Evolutionary conservation across 2,329 filamentous ascomycete species (phyloP).

Genomic region (Xylariaceae sp.): DNA sequence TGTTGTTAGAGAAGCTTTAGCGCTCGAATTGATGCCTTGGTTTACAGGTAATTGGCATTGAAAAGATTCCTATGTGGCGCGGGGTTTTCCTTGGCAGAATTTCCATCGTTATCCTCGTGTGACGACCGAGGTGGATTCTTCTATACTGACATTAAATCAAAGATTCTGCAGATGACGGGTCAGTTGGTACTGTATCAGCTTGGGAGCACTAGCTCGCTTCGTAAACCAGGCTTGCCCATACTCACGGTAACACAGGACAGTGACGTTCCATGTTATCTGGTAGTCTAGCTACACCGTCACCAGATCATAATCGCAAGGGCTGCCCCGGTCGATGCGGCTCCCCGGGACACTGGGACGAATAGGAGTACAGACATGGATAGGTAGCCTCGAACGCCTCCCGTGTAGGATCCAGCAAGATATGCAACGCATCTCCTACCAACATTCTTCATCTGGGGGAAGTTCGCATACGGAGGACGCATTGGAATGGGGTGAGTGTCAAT

Average conservation of each 20-base stretch:
- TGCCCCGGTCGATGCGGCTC: neutral
- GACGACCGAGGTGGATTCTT: neutral
- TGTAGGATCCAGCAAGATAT: neutral
- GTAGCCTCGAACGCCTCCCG: neutral
- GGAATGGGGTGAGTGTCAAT: no score
- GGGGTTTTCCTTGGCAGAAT: neutral
- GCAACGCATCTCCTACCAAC: neutral
- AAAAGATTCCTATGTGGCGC: neutral
- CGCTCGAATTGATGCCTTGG: conserved; percentile 8
- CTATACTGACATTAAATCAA: neutral
- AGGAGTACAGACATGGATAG: neutral
- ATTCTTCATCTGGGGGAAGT: no score
- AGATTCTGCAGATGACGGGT: neutral
- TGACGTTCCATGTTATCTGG: neutral
- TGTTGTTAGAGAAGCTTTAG: conserved; percentile 61
- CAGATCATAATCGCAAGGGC: neutral
- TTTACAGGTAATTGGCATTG: neutral
- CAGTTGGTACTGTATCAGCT: neutral
- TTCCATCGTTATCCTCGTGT: neutral
- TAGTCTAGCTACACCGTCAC: neutral
- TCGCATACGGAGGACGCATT: no score
- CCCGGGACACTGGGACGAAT: neutral
- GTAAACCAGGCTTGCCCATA: conserved; percentile 2
- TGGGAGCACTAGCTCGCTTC: neutral
- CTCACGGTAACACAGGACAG: neutral